These are phyloP conservation scores for Cystoisospora suis DNA, from an alignment of 169 alveolate genomes.

Conservation along the genomic window DNA sequence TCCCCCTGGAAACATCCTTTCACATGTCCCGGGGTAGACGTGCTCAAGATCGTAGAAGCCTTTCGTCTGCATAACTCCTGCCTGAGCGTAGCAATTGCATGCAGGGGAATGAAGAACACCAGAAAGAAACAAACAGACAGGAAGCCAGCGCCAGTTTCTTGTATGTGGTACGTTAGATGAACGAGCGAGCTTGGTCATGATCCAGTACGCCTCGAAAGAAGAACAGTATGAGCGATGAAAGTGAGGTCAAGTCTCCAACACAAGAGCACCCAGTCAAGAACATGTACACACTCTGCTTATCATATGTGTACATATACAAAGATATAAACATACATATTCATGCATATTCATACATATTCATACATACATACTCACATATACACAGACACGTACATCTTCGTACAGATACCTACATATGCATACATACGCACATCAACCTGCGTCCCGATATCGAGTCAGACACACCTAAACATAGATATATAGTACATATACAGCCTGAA, in stretches of 20 bases:
- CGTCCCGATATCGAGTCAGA: neutral
- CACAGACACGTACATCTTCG: neutral
- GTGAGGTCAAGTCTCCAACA: neutral
- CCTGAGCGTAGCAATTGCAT: neutral
- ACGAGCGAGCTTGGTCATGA: too few species aligned
- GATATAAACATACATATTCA: too few species aligned
- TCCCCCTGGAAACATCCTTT: neutral
- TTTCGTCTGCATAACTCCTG: neutral
- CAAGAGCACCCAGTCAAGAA: neutral
- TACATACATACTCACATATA: neutral
- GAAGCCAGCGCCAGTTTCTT: neutral
- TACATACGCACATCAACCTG: neutral
- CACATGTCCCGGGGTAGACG: neutral
- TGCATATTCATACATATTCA: neutral
- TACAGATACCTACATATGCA: neutral
- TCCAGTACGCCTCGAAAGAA: neutral
- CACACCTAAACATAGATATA: neutral
- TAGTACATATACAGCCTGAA: neutral
- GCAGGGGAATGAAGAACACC: neutral
- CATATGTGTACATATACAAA: neutral
- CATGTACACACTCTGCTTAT: neutral
- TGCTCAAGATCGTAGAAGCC: slow-evolving; percentile 19
- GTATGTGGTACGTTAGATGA: too few species aligned
- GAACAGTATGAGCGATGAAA: neutral
- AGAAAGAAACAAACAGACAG: neutral